Base-by-base conservation (phyloP, 2,329 filamentous ascomycete species). In the Apiospora saccharicola region DNA sequence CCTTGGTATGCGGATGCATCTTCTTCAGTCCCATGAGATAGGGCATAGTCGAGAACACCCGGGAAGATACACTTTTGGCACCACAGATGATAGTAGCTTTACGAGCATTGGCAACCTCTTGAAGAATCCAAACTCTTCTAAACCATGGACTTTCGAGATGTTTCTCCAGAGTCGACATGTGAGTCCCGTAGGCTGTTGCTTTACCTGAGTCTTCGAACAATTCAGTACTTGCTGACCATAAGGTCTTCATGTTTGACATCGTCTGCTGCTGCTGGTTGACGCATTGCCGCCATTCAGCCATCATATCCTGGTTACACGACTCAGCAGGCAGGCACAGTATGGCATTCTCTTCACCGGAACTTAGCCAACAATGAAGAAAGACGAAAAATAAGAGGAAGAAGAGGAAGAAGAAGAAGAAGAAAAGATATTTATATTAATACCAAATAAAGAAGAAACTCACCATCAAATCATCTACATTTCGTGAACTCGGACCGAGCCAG, bases 401-500 rank as follows among this genome's bases (percentile, higher is more conserved):
- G 26, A 70, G n/a, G n/a, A 8, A 8, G 2, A 37, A 4, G 4
- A 8, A 46, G 64, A 4, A 24, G 30, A 64, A n/a, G n/a, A n/a
- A n/a, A n/a, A n/a, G n/a, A n/a, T n/a, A n/a, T n/a, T n/a, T n/a
- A n/a, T n/a, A n/a, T n/a, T n/a, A n/a, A n/a, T n/a, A n/a, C n/a
- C n/a, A n/a, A n/a, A n/a, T n/a, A n/a, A n/a, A n/a, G n/a, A n/a
- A n/a, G n/a, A 4, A 10, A 4, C 53, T 37, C 1, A 43, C 53
- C 53, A 46, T 34, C 16, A 61, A 14, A 8, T 44, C 22, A 43
- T 41, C 30, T 1, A 49, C 49, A 3, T 2, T 4, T 0, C 14
- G 3, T 4, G 47, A 44, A 19, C 30, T 24, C 4, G 41, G 22
- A 2, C 75, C 75, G 1, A 76, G 70, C 75, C 75, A 76, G 22